These are phyloP conservation scores for Nothophytophthora sp. DNA, from an alignment of 352 stramenopile genomes.

Conservation along the genomic window DNA sequence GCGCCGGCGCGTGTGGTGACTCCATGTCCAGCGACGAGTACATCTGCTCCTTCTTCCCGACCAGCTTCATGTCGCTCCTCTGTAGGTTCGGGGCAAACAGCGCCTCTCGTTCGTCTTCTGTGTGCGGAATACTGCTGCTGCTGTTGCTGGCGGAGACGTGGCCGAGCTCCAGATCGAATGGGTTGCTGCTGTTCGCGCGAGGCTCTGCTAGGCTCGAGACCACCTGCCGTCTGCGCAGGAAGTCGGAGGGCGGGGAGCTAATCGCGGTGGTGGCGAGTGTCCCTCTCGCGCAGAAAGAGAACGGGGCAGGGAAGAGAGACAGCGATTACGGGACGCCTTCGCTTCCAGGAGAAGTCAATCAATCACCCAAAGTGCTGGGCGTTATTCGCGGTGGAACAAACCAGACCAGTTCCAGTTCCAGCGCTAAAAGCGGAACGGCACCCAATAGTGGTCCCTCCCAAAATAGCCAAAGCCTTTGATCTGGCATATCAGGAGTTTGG, in stretches of 20 bases:
- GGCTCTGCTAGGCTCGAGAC: not conserved
- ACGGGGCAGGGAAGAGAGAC: not conserved
- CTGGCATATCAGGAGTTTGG: not conserved
- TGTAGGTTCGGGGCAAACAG: not conserved
- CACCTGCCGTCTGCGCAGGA: conserved; percentile 1
- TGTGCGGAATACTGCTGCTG: conserved; percentile 1
- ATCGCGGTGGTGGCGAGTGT: conserved; percentile 7
- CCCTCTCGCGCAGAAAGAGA: conserved; percentile 8
- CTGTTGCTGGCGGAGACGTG: not conserved
- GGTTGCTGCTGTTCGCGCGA: not conserved
- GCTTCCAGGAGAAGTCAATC: no score
- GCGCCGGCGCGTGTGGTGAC: conserved; percentile 35
- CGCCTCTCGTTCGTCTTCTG: not conserved
- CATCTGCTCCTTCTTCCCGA: conserved; percentile 71
- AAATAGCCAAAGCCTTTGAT: no score
- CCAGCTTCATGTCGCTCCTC: conserved; percentile 54
- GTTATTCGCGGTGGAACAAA: conserved; percentile 19
- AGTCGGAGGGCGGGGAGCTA: conserved; percentile 3
- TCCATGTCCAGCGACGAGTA: conserved; percentile 81
- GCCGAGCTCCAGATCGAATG: not conserved
- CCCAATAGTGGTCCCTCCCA: no score
- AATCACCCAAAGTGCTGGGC: no score
- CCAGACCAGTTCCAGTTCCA: no score
- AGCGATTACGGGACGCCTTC: not conserved
- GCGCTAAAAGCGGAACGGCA: no score